Evolutionary conservation across 306 rosid genomes (phyloP), one percentile per base, ranked within the genome.

Genomic region (Prunus armeniaca): DNA sequence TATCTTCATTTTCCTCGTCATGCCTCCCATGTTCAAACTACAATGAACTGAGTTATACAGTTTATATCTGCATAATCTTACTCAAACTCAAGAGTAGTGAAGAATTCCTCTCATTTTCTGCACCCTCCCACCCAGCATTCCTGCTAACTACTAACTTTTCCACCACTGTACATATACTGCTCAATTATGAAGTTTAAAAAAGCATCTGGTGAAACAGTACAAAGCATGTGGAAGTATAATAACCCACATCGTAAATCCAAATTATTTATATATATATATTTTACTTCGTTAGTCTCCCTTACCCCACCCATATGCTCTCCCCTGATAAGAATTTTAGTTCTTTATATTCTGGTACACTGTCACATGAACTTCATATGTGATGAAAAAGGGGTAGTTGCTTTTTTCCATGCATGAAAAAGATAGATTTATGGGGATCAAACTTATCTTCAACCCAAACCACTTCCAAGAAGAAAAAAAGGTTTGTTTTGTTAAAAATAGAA

Each of bases 401-500:
- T 67, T 78, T 76, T 78, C 85, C 76, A 73, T 75, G 85, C 81
- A 81, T 72, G 82, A 81, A 79, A 85, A 78, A 67, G 55, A 66
- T 9, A 62, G 20, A 71, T 73, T 77, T 72, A 71, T 78, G 54
- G 86, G 83, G 84, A 73, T 77, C 73, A 77, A 67, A 79, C 81
- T 76, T 78, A 75, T 78, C 78, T 82, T 64, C 81, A 79, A 76
- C 60, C 79, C 86, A 69, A 83, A 72, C 79, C 78, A 79, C 76
- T 69, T 75, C 76, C 78, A 76, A 83, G 73, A 55, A 76, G 76
- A 51, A 32, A 66, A 75, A 71, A 60, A 22, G 24, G 71, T 70
- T 1, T 28, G 78, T 67, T 12, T 64, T 66, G 74, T 51, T 58
- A 58, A 71, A 83, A 66, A 66, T 56, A 52, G 84, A 83, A 52